Conservation (phyloP, 2,329 filamentous ascomycete species). For the Claviceps sp. region DNA sequence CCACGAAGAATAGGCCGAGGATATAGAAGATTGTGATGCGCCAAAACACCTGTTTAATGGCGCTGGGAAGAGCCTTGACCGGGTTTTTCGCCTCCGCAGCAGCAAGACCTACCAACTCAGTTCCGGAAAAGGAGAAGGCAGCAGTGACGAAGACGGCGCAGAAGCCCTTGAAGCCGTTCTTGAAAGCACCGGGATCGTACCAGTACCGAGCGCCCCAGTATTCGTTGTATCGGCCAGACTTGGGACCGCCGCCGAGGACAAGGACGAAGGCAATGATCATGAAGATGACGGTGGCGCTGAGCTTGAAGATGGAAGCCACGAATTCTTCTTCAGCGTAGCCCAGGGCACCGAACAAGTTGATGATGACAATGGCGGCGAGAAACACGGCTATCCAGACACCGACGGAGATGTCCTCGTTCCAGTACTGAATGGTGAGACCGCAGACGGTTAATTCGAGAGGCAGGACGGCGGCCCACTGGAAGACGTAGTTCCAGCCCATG, state of each 20-base stretch:
- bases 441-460: constrained; percentile 36
- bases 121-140: constrained; percentile 60
- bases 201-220: constrained; percentile 39
- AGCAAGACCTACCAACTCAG: constrained; percentile 43
- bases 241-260: constrained; percentile 46
- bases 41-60: constrained; percentile 67
- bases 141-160: constrained; percentile 61
- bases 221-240: constrained; percentile 26
- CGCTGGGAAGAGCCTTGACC: constrained; percentile 59
- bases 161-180: constrained; percentile 62
- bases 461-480: constrained; percentile 34
- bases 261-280: constrained; percentile 50
- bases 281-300: constrained; percentile 38
- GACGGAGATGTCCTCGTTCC: constrained; percentile 29
- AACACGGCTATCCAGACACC: constrained; percentile 40
- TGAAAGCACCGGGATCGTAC: constrained; percentile 43
- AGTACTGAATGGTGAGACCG: constrained; percentile 36
- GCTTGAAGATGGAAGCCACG: constrained; percentile 36
- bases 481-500: constrained; percentile 37
- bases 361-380: constrained; percentile 28
- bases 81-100: constrained; percentile 50
- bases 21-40: constrained; percentile 43
- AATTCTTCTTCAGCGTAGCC: constrained; percentile 42
- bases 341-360: constrained; percentile 38
- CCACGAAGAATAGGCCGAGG: constrained; percentile 37